phyloP scores from a whole-genome alignment of 2,329 filamentous ascomycete species.

The Penicillium brevicompactum region DNA sequence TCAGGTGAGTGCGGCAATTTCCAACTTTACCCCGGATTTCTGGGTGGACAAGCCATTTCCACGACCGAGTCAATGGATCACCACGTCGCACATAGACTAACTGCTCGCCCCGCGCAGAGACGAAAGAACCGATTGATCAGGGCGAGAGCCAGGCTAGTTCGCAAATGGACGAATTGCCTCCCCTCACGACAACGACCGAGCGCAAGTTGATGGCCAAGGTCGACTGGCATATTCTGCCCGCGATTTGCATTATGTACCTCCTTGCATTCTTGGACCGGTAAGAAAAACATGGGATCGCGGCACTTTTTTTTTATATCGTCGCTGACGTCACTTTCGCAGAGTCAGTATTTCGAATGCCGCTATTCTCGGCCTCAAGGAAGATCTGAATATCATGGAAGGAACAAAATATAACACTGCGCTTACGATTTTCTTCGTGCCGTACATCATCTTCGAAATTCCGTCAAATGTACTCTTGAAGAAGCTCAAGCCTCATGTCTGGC shows the following conservation, averaged over 20 bases:
- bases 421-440: slow-evolving; percentile 81
- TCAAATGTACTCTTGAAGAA: slow-evolving; percentile 73
- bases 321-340: slow-evolving; percentile 34
- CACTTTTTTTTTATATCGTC: no score
- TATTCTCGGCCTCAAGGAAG: slow-evolving; percentile 64
- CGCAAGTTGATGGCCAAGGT: slow-evolving; percentile 68
- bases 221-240: slow-evolving; percentile 71
- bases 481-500: slow-evolving; percentile 68
- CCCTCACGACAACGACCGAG: slow-evolving; percentile 52
- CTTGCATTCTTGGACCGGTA: slow-evolving; percentile 66
- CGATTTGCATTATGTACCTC: slow-evolving; percentile 71
- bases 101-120: background rate
- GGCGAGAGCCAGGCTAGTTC: slow-evolving; percentile 22
- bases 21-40: background rate
- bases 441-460: slow-evolving; percentile 66
- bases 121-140: slow-evolving; percentile 16
- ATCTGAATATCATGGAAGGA: slow-evolving; percentile 58
- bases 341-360: slow-evolving; percentile 81
- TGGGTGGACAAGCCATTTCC: background rate
- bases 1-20: slow-evolving; percentile 10
- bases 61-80: background rate
- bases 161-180: slow-evolving; percentile 28
- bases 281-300: slow-evolving; percentile 1
- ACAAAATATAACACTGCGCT: slow-evolving; percentile 73
- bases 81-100: slow-evolving; percentile 9